A percentile compares a stretch with the other conserved stretches of the same genome.
phyloP scores from a whole-genome alignment of 164 flowering plant species.

The Houttuynia cordata region DNA sequence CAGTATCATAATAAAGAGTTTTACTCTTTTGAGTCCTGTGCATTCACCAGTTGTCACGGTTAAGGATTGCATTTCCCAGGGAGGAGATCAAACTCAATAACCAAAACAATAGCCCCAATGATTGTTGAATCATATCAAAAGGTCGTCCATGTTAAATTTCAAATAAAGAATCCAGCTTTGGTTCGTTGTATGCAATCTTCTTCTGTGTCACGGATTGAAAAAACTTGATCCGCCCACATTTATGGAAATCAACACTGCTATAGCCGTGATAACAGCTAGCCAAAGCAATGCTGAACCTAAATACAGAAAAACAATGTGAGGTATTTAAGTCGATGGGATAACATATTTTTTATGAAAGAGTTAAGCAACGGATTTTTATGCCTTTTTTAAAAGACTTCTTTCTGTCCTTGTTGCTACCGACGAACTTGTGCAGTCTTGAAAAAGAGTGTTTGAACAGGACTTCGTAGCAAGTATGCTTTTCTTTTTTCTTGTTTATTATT shows the following conservation, averaged over 20 bases:
- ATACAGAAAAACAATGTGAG: slow-evolving; percentile 1
- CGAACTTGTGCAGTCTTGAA: too few relatives aligned
- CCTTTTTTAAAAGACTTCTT: too few relatives aligned
- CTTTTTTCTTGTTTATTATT: too few relatives aligned
- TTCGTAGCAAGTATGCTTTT: too few relatives aligned
- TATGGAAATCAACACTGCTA: slow-evolving; percentile 52
- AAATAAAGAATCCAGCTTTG: too few relatives aligned
- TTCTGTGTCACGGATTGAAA: slow-evolving; percentile 60
- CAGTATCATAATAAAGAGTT: neutral
- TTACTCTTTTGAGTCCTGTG: neutral
- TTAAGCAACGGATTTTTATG: too few relatives aligned
- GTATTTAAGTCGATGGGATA: neutral
- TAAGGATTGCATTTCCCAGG: too few relatives aligned
- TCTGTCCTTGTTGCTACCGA: too few relatives aligned
- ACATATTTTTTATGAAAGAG: neutral
- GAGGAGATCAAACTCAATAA: too few relatives aligned
- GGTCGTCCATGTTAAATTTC: neutral
- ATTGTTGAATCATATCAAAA: neutral
- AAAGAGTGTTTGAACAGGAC: too few relatives aligned
- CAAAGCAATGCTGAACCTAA: slow-evolving; percentile 64
- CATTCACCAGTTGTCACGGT: neutral
- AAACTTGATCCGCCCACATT: slow-evolving; percentile 58
- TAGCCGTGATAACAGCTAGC: slow-evolving; percentile 62
- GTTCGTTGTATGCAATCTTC: neutral
- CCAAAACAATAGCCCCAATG: neutral